Percentiles rank a stretch among this genome's conserved stretches.
Conservation (phyloP, 1,139 yeast species). For the Yamadazyma sp. region DNA sequence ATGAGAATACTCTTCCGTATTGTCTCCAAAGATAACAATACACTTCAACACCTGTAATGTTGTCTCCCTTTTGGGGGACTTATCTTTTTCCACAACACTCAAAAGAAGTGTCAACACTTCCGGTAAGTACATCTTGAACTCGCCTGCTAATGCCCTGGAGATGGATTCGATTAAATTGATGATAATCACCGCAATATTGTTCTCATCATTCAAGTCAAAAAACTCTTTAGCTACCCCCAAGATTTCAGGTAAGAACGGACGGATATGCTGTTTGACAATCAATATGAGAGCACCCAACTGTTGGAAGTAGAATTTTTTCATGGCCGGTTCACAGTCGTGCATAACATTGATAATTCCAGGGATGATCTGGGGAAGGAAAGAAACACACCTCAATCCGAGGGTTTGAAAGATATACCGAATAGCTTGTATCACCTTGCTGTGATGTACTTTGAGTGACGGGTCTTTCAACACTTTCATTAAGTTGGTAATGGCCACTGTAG, state of each 20-base stretch:
- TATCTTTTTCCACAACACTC: conserved; percentile 77
- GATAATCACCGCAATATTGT: conserved; percentile 74
- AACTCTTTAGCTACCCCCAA: conserved; percentile 75
- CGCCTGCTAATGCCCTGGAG: conserved; percentile 86
- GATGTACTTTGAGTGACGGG: conserved; percentile 80
- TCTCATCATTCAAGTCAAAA: conserved; percentile 51
- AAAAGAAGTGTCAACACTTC: conserved; percentile 73
- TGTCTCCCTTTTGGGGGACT: conserved; percentile 59
- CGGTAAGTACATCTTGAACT: conserved; percentile 82
- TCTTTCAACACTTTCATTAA: conserved; percentile 82
- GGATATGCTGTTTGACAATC: conserved; percentile 86
- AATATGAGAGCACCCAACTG: conserved; percentile 78
- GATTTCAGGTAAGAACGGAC: conserved; percentile 79
- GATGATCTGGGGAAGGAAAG: conserved; percentile 80
- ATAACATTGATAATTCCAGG: conserved; percentile 87
- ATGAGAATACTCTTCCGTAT: conserved; percentile 86
- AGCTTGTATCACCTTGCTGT: conserved; percentile 74
- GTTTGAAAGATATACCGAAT: conserved; percentile 89
- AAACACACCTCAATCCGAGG: conserved; percentile 82
- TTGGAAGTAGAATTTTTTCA: conserved; percentile 87
- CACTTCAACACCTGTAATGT: conserved; percentile 79
- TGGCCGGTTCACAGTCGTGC: conserved; percentile 77
- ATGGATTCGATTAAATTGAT: conserved; percentile 80
- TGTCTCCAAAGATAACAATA: conserved; percentile 85
- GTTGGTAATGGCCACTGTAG: conserved; percentile 89